Evolutionary conservation across 306 rosid genomes (phyloP).

Genomic region (Acacia crassicarpa): DNA sequence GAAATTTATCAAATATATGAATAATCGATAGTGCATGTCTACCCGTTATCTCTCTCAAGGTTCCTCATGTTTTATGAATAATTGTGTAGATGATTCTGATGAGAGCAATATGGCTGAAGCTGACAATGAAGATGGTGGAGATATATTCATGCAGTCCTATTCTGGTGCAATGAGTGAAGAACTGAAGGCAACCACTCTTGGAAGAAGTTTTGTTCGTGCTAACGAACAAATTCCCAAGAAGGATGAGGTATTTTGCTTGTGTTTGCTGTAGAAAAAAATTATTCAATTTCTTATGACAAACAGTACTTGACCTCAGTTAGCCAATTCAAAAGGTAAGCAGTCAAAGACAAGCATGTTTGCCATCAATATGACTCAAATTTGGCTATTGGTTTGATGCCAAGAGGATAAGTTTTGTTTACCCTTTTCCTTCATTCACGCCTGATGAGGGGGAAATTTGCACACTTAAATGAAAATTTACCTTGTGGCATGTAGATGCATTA

Average conservation of each 20-base stretch:
- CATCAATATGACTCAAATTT: background rate
- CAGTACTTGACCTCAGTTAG: background rate
- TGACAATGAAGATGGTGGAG: conserved; percentile 44
- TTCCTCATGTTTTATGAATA: conserved; percentile 20
- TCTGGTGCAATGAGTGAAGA: conserved; percentile 72
- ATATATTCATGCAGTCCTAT: conserved; percentile 68
- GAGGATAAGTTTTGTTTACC: background rate
- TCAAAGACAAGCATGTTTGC: background rate
- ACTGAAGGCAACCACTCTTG: conserved; percentile 68
- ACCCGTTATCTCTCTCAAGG: conserved; percentile 9
- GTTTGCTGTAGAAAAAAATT: conserved; percentile 17
- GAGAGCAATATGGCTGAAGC: conserved; percentile 56
- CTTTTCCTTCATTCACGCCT: background rate
- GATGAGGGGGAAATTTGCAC: background rate
- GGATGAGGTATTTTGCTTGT: conserved; percentile 61
- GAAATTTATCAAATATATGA: conserved; percentile 21
- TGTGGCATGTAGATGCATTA: conserved; percentile 21
- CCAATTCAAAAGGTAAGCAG: conserved; percentile 8
- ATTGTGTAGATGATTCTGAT: conserved; percentile 66
- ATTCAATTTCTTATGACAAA: background rate
- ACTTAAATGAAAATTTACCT: conserved; percentile 13
- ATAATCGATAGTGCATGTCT: background rate
- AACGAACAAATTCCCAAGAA: conserved; percentile 64
- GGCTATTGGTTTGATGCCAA: background rate
- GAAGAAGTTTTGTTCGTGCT: conserved; percentile 83